These are phyloP conservation scores for Taxillus chinensis DNA, from an alignment of 164 flowering plant species.

Conservation along the genomic window DNA sequence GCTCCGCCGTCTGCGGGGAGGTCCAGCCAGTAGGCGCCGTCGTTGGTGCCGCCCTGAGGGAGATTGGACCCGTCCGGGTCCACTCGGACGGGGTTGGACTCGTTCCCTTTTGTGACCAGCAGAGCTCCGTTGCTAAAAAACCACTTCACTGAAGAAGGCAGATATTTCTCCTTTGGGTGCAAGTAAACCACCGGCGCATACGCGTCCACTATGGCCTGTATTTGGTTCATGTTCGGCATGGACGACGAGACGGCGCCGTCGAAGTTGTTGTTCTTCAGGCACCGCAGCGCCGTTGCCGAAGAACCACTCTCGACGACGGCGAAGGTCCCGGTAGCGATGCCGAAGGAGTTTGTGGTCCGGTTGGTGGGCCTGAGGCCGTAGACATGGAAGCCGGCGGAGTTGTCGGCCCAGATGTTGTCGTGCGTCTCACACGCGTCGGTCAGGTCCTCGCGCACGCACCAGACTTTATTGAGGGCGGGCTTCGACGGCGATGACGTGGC, in stretches of 20 bases:
- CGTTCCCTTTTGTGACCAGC: constrained; percentile 39
- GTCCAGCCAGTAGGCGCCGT: constrained; percentile 76
- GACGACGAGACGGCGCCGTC: constrained; percentile 9
- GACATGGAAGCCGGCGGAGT: constrained; percentile 23
- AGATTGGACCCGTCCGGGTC: constrained; percentile 61
- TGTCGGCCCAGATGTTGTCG: constrained; percentile 44
- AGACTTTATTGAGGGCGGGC: constrained; percentile 51
- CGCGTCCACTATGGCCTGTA: constrained; percentile 33
- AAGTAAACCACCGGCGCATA: constrained; percentile 64
- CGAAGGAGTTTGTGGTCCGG: constrained; percentile 38
- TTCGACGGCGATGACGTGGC: constrained; percentile 52
- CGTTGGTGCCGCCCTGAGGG: constrained; percentile 69
- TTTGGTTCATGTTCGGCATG: constrained; percentile 55
- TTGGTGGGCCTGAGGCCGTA: constrained; percentile 32
- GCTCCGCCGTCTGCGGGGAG: constrained; percentile 38
- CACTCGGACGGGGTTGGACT: constrained; percentile 37
- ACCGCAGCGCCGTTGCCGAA: constrained; percentile 16
- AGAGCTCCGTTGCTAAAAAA: constrained; percentile 67
- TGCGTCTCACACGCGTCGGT: constrained; percentile 41
- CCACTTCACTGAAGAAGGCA: constrained; percentile 75
- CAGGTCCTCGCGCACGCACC: constrained; percentile 60
- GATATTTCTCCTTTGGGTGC: constrained; percentile 67
- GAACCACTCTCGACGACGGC: constrained; percentile 16
- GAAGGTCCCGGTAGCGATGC: constrained; percentile 55
- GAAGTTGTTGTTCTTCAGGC: constrained; percentile 36